These are phyloP conservation scores for Thalassiosira exigua DNA, from an alignment of 352 stramenopile species.

Conservation along the genomic window DNA sequence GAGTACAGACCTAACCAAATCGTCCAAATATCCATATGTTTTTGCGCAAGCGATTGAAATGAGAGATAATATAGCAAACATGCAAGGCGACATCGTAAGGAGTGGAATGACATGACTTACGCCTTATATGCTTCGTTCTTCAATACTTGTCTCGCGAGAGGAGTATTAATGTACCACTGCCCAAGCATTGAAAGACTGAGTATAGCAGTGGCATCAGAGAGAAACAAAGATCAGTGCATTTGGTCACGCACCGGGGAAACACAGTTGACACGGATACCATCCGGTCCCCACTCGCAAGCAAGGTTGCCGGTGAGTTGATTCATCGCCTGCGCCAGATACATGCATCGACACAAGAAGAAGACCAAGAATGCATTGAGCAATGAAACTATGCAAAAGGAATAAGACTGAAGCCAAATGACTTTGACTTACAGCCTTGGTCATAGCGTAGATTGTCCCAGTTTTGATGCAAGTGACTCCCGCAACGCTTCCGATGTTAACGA, in stretches of 20 bases:
- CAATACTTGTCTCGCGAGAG: conserved; percentile 84
- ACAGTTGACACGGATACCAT: conserved; percentile 85
- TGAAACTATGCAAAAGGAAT: no score
- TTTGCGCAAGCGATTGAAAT: no score
- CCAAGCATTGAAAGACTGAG: no score
- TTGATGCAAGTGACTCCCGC: conserved; percentile 81
- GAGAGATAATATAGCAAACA: no score
- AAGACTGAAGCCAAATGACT: no score
- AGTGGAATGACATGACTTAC: conserved; percentile 44
- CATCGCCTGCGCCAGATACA: conserved; percentile 75
- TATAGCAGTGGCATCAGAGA: no score
- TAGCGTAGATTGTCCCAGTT: conserved; percentile 73
- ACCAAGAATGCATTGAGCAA: not conserved
- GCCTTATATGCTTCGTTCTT: conserved; percentile 80
- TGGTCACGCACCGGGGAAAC: no score
- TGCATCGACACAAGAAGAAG: not conserved
- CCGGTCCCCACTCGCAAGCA: conserved; percentile 82
- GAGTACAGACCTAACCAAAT: conserved; percentile 57
- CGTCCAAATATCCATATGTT: conserved; percentile 1
- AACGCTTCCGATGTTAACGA: conserved; percentile 83
- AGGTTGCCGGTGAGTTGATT: conserved; percentile 85
- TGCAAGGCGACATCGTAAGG: not conserved
- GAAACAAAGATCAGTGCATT: no score
- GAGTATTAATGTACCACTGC: conserved; percentile 88
- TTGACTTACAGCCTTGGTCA: conserved; percentile 76